Conservation (phyloP, 2,329 filamentous ascomycete species). For the Monosporascus sp. region DNA sequence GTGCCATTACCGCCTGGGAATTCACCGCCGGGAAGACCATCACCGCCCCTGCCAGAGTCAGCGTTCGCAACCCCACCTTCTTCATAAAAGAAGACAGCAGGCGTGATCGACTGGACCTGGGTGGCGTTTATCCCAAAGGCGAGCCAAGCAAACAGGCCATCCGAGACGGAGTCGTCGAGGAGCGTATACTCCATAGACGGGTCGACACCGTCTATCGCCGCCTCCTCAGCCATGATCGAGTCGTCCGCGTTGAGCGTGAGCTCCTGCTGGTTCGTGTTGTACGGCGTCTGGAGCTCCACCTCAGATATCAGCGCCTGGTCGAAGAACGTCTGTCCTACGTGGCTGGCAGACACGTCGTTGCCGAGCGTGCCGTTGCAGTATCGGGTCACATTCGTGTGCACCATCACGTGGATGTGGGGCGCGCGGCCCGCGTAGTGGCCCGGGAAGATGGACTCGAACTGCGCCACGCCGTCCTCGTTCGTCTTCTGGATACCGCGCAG, state of each 20-base stretch:
- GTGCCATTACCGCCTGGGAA: neutral
- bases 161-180: conserved; percentile 46
- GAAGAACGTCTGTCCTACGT: conserved; percentile 62
- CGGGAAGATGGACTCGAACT: conserved; percentile 38
- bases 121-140: conserved; percentile 43
- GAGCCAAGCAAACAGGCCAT: conserved; percentile 53
- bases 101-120: conserved; percentile 10
- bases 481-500: conserved; percentile 37
- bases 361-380: conserved; percentile 41
- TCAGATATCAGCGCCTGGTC: conserved; percentile 50
- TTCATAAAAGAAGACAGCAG: conserved; percentile 24
- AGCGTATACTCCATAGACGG: conserved; percentile 48
- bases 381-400: conserved; percentile 34
- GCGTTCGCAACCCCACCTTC: conserved; percentile 24
- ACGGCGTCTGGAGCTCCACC: conserved; percentile 44
- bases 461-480: conserved; percentile 34
- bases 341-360: conserved; percentile 42
- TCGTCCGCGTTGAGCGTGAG: conserved; percentile 34
- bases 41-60: conserved; percentile 7
- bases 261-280: conserved; percentile 39
- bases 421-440: conserved; percentile 41
- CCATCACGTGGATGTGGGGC: conserved; percentile 44
- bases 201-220: conserved; percentile 20
- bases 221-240: conserved; percentile 21
- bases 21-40: conserved; percentile 4